These are phyloP conservation scores for Populus ilicifolia DNA, from an alignment of 345 rosid genomes.

Conservation along the genomic window DNA sequence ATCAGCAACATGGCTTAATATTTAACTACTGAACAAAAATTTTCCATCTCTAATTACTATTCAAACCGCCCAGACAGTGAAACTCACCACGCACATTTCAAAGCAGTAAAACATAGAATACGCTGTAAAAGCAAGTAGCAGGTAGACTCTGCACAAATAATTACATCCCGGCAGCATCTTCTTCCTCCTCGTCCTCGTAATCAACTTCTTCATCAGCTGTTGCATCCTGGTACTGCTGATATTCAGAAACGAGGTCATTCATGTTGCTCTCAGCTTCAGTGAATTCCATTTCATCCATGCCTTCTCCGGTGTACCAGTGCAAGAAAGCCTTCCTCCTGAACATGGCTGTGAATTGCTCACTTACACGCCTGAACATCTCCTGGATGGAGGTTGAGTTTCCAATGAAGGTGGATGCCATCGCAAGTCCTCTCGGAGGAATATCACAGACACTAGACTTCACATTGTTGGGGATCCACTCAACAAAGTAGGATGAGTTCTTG, in stretches of 20 bases:
- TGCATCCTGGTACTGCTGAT: slow-evolving; percentile 25
- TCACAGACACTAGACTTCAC: neutral
- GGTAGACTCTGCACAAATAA: neutral
- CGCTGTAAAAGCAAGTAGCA: neutral
- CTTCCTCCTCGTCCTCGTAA: slow-evolving; percentile 20
- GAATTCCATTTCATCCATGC: slow-evolving; percentile 24
- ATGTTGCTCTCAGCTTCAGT: slow-evolving; percentile 21
- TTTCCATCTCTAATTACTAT: neutral
- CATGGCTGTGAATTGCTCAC: neutral
- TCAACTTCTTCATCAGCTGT: slow-evolving; percentile 19
- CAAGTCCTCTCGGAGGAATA: neutral
- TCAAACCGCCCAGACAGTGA: neutral
- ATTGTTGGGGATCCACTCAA: neutral
- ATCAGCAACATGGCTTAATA: neutral
- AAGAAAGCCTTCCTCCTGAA: slow-evolving; percentile 21
- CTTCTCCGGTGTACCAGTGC: slow-evolving; percentile 22
- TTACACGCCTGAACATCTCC: neutral
- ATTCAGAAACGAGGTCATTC: slow-evolving; percentile 23
- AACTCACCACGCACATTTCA: neutral
- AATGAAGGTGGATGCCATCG: neutral
- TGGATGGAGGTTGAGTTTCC: neutral
- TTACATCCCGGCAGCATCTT: slow-evolving; percentile 6
- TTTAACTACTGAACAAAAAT: neutral
- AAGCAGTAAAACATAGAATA: neutral
- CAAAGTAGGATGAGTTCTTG: neutral